Conservation (phyloP, 371 early-diverging fungal genomes). For the Mucor velutinosus region DNA sequence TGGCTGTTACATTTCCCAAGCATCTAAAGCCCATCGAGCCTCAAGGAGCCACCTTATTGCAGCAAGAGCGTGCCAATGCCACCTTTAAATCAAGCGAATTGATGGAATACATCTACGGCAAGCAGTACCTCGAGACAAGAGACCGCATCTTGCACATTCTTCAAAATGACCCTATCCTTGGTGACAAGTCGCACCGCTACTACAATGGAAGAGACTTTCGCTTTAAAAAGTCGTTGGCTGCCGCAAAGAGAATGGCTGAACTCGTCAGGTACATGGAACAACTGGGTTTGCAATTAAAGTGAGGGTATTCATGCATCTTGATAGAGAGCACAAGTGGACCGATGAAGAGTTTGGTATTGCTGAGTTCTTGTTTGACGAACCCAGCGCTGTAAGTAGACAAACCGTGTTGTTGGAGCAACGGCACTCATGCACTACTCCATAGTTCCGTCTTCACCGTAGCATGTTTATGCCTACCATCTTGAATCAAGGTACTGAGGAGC, state of each 20-base stretch:
- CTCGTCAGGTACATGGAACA: conserved; percentile 36
- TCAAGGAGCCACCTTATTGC: conserved; percentile 49
- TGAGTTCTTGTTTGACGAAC: conserved; percentile 57
- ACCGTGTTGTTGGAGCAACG: neutral
- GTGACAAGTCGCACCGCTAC: conserved; percentile 60
- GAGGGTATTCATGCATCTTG: neutral
- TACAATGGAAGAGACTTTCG: conserved; percentile 56
- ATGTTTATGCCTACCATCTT: conserved; percentile 77
- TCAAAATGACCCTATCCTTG: conserved; percentile 54
- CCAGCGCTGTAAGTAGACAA: conserved; percentile 50
- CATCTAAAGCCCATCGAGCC: conserved; percentile 58
- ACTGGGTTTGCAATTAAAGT: too few species aligned
- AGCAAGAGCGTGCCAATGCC: conserved; percentile 40
- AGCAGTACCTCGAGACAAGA: conserved; percentile 44
- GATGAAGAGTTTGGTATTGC: conserved; percentile 56
- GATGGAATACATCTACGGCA: conserved; percentile 41
- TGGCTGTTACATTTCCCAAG: conserved; percentile 45
- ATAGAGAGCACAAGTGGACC: conserved; percentile 55
- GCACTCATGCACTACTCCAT: neutral
- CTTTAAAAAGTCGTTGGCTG: conserved; percentile 49
- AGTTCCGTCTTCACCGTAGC: conserved; percentile 58
- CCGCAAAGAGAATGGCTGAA: conserved; percentile 54
- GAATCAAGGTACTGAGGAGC: conserved; percentile 71
- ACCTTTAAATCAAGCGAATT: conserved; percentile 44
- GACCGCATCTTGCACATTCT: conserved; percentile 49